A percentile compares a stretch with the other conserved stretches of the same genome.
Evolutionary conservation across 768 basidiomycete species (phyloP).

Genomic region (Hortiboletus flavorubellus): DNA sequence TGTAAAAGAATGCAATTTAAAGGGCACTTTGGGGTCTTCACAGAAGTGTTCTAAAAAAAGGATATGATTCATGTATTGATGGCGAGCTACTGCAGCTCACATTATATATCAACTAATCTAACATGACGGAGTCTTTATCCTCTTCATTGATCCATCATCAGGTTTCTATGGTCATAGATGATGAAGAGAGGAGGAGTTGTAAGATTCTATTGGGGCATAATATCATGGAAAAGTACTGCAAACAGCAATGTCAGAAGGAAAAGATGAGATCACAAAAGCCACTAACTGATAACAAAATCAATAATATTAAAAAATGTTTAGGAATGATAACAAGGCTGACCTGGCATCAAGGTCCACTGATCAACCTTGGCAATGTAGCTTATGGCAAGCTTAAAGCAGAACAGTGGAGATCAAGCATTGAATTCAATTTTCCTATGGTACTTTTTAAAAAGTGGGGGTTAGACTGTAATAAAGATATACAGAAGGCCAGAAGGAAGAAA

Average conservation of each 20-base stretch:
- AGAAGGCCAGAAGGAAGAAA: slow-evolving; percentile 1
- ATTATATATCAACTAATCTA: no score
- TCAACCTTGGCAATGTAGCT: slow-evolving; percentile 22
- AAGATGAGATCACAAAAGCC: not conserved
- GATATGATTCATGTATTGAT: no score
- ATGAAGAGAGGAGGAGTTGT: not conserved
- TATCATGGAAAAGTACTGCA: not conserved
- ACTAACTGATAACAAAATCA: not conserved
- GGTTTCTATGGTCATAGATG: no score
- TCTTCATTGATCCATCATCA: no score
- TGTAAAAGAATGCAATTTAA: not conserved
- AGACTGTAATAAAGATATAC: not conserved
- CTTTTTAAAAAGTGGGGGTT: slow-evolving; percentile 26
- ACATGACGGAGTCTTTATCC: no score
- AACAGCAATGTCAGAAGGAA: not conserved
- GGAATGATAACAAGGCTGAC: not conserved
- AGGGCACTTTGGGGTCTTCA: no score
- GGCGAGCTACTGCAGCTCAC: no score
- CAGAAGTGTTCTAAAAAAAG: no score
- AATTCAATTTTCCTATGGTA: slow-evolving; percentile 27
- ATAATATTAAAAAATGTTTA: not conserved
- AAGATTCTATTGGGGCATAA: no score
- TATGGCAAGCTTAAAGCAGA: slow-evolving; percentile 35
- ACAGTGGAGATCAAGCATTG: slow-evolving; percentile 29
- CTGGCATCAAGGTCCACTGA: slow-evolving; percentile 24